Evolutionary conservation across 257 asterid species (phyloP), one percentile per base, ranked within the genome.

Genomic region (Rhazya stricta): DNA sequence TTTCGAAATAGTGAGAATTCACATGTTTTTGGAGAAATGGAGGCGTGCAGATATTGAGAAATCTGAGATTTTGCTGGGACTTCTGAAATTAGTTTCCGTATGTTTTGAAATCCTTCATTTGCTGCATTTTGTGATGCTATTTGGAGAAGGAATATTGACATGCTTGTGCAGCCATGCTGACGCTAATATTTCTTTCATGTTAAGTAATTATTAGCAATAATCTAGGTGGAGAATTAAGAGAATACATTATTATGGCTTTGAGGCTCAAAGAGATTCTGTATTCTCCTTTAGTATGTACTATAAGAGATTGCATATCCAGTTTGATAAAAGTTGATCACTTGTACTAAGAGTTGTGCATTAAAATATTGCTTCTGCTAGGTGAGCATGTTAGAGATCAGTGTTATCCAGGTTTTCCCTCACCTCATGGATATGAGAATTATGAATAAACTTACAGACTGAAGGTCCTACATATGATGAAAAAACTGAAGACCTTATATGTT

Each of bases 31-130:
- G 19, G 99, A 95, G 85, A 87, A 84, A 79, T 95, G 99, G 98
- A 85, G 98, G 80, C 97, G 94, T 51, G 99, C 91, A 70, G 99
- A 95, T 81, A 79, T 91, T 77, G 91, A 88, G 61, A 87, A 91
- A 41, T 87, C 92, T 8, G 99, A 91, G 85, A 67, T 85, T 62
- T 83, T 76, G 76, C 71, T 92, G 89, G 88, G 88, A 39, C 87
- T 81, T 73, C 87, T 95, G 80, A 91, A 91, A 81, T 84, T 95
- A 69, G 86, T 83, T 43, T 89, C 88, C 79, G 99, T 92, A 92
- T 27, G 97, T 92, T n/a, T 79, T 61, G 15, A 25, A 74, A 37
- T 39, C 36, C 65, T 75, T 71, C 76, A 56, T 74, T n/a, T 68
- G 36, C 71, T 76, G 57, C 46, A 46, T 21, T 77, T 39, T 60